These are phyloP conservation scores for Sporothrix globosa DNA, from an alignment of 2,329 filamentous ascomycete genomes.

Conservation along the genomic window DNA sequence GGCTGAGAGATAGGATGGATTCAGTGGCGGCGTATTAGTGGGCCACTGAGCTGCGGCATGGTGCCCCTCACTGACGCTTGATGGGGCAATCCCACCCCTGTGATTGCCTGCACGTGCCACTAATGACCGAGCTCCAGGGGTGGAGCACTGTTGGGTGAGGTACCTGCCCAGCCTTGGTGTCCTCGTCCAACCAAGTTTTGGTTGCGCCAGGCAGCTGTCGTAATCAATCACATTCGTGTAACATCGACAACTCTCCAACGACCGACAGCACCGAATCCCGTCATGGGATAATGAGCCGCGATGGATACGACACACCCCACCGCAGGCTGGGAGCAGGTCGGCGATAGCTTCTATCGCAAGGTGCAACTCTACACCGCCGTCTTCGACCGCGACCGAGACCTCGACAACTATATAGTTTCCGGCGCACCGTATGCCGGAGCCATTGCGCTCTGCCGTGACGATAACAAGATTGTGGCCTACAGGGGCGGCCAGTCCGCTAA, in stretches of 20 bases:
- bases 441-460: conserved; percentile 87
- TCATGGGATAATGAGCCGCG: conserved; percentile 32
- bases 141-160: background rate
- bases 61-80: conserved; percentile 24
- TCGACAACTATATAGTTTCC: conserved; percentile 90
- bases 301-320: conserved; percentile 69
- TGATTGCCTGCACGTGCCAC: conserved; percentile 30
- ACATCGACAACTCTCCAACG: background rate
- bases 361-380: conserved; percentile 89
- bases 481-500: conserved; percentile 72
- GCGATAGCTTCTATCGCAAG: conserved; percentile 94
- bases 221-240: background rate
- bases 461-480: conserved; percentile 79
- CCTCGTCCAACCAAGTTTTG: conserved; percentile 1
- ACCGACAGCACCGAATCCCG: background rate
- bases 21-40: conserved; percentile 24
- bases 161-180: conserved; percentile 5
- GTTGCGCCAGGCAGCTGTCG: background rate
- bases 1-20: background rate
- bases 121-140: conserved; percentile 22
- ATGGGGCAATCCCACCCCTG: background rate
- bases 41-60: background rate
- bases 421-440: conserved; percentile 94
- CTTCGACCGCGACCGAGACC: conserved; percentile 89
- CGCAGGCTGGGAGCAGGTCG: conserved; percentile 91